These are phyloP conservation scores for Erysiphe pulchra DNA, from an alignment of 2,329 filamentous ascomycete genomes.

Conservation along the genomic window DNA sequence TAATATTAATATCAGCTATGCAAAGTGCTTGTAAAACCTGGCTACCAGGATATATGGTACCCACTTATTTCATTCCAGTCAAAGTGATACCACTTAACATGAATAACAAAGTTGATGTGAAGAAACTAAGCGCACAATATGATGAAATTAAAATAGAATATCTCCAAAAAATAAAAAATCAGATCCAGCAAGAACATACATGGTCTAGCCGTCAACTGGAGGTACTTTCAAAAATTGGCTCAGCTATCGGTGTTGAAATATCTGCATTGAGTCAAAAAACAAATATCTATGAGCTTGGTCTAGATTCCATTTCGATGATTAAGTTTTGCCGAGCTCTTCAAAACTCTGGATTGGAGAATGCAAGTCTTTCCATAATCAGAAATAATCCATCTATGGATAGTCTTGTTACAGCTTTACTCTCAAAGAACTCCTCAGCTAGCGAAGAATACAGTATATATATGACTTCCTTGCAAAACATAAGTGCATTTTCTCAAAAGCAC, in stretches of 20 bases:
- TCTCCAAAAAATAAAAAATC: slow-evolving; percentile 28
- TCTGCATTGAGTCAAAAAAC: slow-evolving; percentile 22
- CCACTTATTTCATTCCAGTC: slow-evolving; percentile 54
- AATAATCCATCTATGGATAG: slow-evolving; percentile 27
- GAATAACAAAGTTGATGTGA: slow-evolving; percentile 74
- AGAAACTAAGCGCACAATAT: slow-evolving; percentile 41
- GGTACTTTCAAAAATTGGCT: slow-evolving; percentile 27
- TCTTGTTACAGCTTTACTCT: slow-evolving; percentile 15
- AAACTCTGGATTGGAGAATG: slow-evolving; percentile 29
- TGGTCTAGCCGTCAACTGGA: slow-evolving; percentile 17
- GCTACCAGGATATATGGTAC: slow-evolving; percentile 73
- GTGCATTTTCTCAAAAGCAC: slow-evolving; percentile 15
- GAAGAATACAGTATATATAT: slow-evolving; percentile 7
- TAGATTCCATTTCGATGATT: slow-evolving; percentile 71
- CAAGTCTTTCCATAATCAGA: slow-evolving; percentile 41
- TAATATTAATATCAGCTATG: slow-evolving; percentile 19
- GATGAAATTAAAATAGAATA: slow-evolving; percentile 27
- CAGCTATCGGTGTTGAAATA: slow-evolving; percentile 14
- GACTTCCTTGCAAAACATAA: slow-evolving; percentile 16
- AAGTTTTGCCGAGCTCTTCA: slow-evolving; percentile 40
- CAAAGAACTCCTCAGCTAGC: not conserved
- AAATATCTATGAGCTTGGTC: slow-evolving; percentile 62
- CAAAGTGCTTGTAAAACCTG: slow-evolving; percentile 38
- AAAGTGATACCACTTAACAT: slow-evolving; percentile 51
- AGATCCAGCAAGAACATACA: slow-evolving; percentile 9